Base-by-base conservation (phyloP, 169 alveolate species). In the Fabrea salina region DNA sequence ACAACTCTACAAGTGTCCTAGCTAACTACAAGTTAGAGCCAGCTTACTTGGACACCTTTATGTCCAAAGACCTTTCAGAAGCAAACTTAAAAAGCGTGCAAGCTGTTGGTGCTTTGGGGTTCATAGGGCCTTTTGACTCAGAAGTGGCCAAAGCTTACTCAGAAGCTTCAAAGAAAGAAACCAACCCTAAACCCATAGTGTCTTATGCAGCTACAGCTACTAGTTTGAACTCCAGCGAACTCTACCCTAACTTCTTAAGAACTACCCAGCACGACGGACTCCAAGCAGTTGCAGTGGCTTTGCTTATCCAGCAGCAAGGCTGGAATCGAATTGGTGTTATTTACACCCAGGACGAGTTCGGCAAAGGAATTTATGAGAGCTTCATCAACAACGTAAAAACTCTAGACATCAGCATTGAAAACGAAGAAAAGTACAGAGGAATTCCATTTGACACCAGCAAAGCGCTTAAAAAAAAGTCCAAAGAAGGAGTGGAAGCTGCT, bases 221-320 rank as follows among this genome's bases (percentile, higher is more conserved):
- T 1, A n/a, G 19, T n/a, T 74, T 74, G 6, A 51, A 43, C 11
- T 19, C 22, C 1, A 22, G 39, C 4, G 35, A 37, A 51, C 22
- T 5, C 2, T 54, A 74, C 35, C 72, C 81, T 5, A 74, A 50
- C 4, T 74, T 74, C 54, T 43, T 74, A 27, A 74, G 81, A 40
- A 74, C 81, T 5, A 43, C 54, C 39, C 71, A 74, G 54, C 72
- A 51, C 3, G 81, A 74, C 33, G 68, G 72, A 32, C 54, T 53
- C 16, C 58, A 74, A 74, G 68, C 72, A 37, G 81, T 43, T 0
- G 81, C 81, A 4, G 40, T 74, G 3, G 51, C 81, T 7, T 35
- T 74, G 68, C 33, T 37, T 16, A 37, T 74, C 2, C 19, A 74
- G 37, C 43, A n/a, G n/a, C 51, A 32, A 13, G 54, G 30, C 5